Evolutionary conservation across 768 basidiomycete species (phyloP).

Genomic region (Sistotremastrum niveocremeum): DNA sequence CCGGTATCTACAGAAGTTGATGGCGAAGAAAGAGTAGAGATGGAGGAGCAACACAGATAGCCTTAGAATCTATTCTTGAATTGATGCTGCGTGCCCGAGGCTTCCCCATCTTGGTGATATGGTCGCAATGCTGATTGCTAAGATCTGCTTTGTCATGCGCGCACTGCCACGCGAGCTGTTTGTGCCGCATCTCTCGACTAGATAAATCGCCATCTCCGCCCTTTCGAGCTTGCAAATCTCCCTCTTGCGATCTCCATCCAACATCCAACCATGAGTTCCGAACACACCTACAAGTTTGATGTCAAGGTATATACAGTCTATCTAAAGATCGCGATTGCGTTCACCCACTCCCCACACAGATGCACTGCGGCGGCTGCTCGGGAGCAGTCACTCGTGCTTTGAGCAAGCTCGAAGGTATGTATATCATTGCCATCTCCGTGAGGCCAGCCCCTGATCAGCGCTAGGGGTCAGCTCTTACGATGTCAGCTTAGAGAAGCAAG

Average conservation of each 20-base stretch:
- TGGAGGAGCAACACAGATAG: constrained; percentile 26
- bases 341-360: constrained; percentile 29
- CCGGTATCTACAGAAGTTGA: constrained; percentile 58
- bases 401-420: constrained; percentile 45
- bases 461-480: constrained; percentile 43
- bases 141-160: no score
- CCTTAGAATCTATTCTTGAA: no score
- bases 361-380: constrained; percentile 82
- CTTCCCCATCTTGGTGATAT: no score
- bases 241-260: no score
- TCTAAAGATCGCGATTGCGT: neutral
- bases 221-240: no score
- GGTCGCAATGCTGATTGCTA: no score
- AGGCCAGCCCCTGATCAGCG: neutral
- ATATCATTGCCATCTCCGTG: constrained; percentile 3
- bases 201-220: no score
- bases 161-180: no score
- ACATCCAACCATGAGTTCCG: constrained; percentile 6
- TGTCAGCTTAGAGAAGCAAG: constrained; percentile 56
- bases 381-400: constrained; percentile 68
- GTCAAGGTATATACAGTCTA: constrained; percentile 46
- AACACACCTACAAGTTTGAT: constrained; percentile 58
- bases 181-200: no score
- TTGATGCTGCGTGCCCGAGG: no score
- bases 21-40: constrained; percentile 58